Evolutionary conservation across 345 rosid species (phyloP).

Genomic region (Eucalyptus tenuipes): DNA sequence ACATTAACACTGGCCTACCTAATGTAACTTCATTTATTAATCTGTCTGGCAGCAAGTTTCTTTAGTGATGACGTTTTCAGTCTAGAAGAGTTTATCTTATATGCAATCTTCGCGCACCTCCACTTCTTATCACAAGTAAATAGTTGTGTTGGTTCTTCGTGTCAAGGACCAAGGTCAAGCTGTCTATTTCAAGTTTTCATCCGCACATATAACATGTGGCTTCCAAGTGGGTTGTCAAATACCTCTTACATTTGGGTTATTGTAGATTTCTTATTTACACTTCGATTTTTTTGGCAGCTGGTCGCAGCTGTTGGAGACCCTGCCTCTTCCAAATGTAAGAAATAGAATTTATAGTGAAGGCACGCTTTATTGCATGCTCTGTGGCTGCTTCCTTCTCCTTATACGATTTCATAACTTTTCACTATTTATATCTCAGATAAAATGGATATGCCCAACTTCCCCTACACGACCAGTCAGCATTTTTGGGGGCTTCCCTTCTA

Average conservation of each 20-base stretch:
- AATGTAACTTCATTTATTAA: neutral
- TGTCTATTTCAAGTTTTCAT: neutral
- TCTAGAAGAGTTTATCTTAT: neutral
- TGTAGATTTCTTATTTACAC: neutral
- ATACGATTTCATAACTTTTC: neutral
- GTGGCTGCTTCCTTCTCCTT: neutral
- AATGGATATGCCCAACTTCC: conserved; percentile 99
- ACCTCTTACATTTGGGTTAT: neutral
- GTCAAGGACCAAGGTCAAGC: neutral
- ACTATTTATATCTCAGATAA: conserved; percentile 40
- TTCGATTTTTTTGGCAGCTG: conserved; percentile 65
- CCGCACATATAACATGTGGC: neutral
- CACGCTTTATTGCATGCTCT: neutral
- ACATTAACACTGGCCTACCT: neutral
- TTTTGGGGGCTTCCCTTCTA: conserved; percentile 96
- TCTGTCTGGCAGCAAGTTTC: neutral
- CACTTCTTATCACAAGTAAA: neutral
- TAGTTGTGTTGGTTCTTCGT: neutral
- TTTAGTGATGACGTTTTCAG: neutral
- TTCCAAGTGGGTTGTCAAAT: neutral
- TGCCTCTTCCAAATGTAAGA: conserved; percentile 92
- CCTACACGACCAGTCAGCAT: conserved; percentile 77
- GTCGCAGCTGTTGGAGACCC: conserved; percentile 93
- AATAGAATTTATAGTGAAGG: neutral
- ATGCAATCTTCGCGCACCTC: neutral